Base-by-base conservation (phyloP, 805 yeast species). In the Zygosaccharomyces bailii region DNA sequence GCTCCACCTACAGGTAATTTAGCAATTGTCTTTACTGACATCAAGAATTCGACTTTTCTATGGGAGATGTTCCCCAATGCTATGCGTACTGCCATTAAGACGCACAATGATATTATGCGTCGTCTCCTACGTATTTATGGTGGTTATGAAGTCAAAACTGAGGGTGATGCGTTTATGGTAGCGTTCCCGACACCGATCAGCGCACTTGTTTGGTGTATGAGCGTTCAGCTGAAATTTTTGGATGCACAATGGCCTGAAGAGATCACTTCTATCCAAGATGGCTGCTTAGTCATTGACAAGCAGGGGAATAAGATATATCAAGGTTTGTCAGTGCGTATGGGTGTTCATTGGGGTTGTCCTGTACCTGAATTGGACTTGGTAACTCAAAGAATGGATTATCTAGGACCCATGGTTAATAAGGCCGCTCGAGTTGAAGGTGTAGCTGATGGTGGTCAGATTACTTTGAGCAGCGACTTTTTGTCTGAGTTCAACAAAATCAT, bases 91-190 rank as follows among this genome's bases (percentile, higher is more conserved):
- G 98, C 99, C 0, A 93, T 93, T 59, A 88, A 89, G 66, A 84
- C 87, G 3, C 99, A 93, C 66, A 93, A 93, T 61, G 78, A 86
- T 17, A 78, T 93, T 23, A 93, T 93, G 99, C 80, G 99, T 59
- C 78, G 98, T 39, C 95, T 88, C 54, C 69, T 93, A 50, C 77
- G 96, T 54, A 82, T 90, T 38, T 87, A 86, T 60, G 97, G 98
- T 27, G 99, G 99, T 2, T 93, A 93, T 62, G 99, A 93, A 64
- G 99, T 93, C 20, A 93, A 93, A 63, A 93, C 97, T 1, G 99
- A 93, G 79, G 99, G 99, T 60, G 99, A 93, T 73, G 96, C 99
- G 0, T 93, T 93, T 56, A 90, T 93, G 87, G 97, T 93, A 10
- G 87, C 97, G 9, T 93, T 93, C 65, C 96, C 96, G 0, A 83